Conservation (phyloP, 2,329 filamentous ascomycete genomes). For the Esteya vermicola region DNA sequence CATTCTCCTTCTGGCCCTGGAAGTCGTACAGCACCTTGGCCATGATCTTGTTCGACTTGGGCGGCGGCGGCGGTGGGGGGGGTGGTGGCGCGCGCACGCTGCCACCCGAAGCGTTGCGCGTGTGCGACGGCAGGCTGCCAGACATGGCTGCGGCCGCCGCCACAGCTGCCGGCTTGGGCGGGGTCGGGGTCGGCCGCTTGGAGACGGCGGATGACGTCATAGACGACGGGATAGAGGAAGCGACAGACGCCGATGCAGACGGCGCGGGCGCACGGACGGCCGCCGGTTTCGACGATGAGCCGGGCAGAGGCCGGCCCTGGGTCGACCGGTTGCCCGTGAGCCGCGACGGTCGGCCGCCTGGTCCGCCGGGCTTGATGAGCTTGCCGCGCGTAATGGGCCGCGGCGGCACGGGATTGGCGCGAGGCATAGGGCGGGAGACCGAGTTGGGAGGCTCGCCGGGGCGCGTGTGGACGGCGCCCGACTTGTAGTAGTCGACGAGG, state of each 20-base stretch:
- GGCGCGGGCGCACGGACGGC: constrained; percentile 4
- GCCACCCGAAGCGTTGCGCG: constrained; percentile 37
- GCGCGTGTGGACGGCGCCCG: constrained; percentile 74
- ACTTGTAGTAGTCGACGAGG: constrained; percentile 81
- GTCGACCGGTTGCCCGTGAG: constrained; percentile 35
- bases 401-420: constrained; percentile 70
- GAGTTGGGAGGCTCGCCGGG: constrained; percentile 74
- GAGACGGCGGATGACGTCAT: too few relatives aligned
- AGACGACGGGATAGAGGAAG: too few relatives aligned
- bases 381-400: constrained; percentile 90
- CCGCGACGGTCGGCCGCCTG: constrained; percentile 65
- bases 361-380: constrained; percentile 81
- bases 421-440: constrained; percentile 70
- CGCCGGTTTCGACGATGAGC: too few relatives aligned
- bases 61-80: constrained; percentile 53
- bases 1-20: constrained; percentile 67
- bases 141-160: too few relatives aligned
- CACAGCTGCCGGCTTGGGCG: constrained; percentile 9
- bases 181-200: background rate
- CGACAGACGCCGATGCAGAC: constrained; percentile 12
- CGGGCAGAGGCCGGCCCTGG: constrained; percentile 20
- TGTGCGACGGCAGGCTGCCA: constrained; percentile 37
- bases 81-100: constrained; percentile 45
- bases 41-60: constrained; percentile 55
- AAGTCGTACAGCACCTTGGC: constrained; percentile 93